A percentile compares a stretch with the other conserved stretches of the same genome.
Conservation (phyloP, 768 basidiomycete genomes). For the Rhodocollybia butyracea region DNA sequence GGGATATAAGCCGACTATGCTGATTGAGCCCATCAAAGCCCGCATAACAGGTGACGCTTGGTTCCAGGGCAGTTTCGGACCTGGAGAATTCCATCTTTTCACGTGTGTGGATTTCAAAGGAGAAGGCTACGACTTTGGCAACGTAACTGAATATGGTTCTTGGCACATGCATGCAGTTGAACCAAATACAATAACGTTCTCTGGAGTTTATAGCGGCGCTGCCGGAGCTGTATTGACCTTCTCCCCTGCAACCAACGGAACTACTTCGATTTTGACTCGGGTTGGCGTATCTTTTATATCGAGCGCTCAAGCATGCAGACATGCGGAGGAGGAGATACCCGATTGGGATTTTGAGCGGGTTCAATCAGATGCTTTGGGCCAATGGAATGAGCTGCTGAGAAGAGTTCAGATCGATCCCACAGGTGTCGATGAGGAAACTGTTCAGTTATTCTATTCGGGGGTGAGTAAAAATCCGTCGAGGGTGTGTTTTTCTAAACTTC, state of each 20-base stretch:
- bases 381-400: conserved; percentile 58
- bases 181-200: background rate
- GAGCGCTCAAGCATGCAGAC: conserved; percentile 53
- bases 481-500: background rate
- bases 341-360: conserved; percentile 53
- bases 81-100: conserved; percentile 53
- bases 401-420: conserved; percentile 51
- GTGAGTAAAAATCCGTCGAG: conserved; percentile 22
- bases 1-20: conserved; percentile 44
- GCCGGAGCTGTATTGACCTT: conserved; percentile 48
- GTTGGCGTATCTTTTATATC: conserved; percentile 67
- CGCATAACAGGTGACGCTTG: conserved; percentile 45
- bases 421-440: conserved; percentile 45
- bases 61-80: conserved; percentile 58
- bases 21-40: conserved; percentile 44
- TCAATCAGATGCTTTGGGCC: conserved; percentile 34
- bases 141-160: conserved; percentile 53
- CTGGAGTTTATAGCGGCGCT: background rate
- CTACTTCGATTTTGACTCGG: conserved; percentile 51
- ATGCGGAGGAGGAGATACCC: conserved; percentile 59
- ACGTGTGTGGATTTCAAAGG: conserved; percentile 62
- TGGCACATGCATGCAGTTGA: conserved; percentile 17
- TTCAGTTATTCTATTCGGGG: conserved; percentile 59
- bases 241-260: conserved; percentile 26
- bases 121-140: conserved; percentile 40